Evolutionary conservation across 305 asterid genomes (phyloP).

Genomic region (Rubia tinctorum): DNA sequence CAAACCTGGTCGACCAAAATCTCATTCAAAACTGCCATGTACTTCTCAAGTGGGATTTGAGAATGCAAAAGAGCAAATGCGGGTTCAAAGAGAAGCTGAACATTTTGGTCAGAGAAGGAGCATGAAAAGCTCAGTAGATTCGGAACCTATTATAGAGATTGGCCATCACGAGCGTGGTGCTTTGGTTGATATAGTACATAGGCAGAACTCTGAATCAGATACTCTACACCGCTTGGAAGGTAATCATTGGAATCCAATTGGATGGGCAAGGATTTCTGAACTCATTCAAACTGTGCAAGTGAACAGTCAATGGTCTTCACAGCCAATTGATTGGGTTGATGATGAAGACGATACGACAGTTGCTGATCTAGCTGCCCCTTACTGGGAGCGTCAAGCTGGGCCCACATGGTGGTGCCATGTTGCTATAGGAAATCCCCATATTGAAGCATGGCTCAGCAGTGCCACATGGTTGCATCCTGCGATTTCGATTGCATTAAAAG

Average conservation of each 20-base stretch:
- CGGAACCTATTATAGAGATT: slow-evolving; percentile 41
- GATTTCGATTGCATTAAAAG: neutral
- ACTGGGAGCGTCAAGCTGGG: slow-evolving; percentile 3
- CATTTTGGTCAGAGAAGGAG: slow-evolving; percentile 26
- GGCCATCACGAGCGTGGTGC: slow-evolving; percentile 29
- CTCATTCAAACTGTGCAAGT: neutral
- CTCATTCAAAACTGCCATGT: slow-evolving; percentile 32
- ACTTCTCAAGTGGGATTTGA: slow-evolving; percentile 16
- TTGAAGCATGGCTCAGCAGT: slow-evolving; percentile 3
- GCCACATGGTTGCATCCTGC: slow-evolving; percentile 2
- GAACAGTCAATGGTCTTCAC: neutral
- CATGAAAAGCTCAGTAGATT: slow-evolving; percentile 28
- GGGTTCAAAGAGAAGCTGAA: slow-evolving; percentile 30
- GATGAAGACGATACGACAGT: neutral
- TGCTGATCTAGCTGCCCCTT: slow-evolving; percentile 1
- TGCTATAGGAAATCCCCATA: neutral
- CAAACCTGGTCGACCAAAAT: slow-evolving; percentile 25
- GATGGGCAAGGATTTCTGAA: slow-evolving; percentile 1
- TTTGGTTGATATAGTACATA: slow-evolving; percentile 8
- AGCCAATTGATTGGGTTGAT: slow-evolving; percentile 1
- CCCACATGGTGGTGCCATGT: slow-evolving; percentile 5
- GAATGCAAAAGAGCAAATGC: slow-evolving; percentile 25
- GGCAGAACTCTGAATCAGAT: neutral
- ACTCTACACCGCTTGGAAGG: neutral
- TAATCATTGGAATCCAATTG: slow-evolving; percentile 1